phyloP scores from a whole-genome alignment of 495 filamentous ascomycete genomes.

The Filosporella fistucella region DNA sequence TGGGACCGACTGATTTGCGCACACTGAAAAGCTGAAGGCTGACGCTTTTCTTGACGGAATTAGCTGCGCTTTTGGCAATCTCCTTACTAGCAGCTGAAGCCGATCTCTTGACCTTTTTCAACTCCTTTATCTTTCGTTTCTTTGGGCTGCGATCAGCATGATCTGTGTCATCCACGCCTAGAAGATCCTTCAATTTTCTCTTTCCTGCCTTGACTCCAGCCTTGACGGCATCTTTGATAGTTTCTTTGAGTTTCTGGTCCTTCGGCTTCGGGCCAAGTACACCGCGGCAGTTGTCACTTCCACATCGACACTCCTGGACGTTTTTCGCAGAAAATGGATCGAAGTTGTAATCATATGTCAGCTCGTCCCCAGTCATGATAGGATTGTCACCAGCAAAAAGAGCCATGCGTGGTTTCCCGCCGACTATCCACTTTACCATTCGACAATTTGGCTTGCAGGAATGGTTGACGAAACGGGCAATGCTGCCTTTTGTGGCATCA shows the following conservation, averaged over 20 bases:
- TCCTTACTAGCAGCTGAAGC: constrained; percentile 18
- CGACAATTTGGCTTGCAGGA: constrained; percentile 95
- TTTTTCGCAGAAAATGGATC: constrained; percentile 82
- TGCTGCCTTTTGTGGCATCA: constrained; percentile 90
- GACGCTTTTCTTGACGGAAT: constrained; percentile 21
- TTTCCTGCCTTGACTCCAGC: constrained; percentile 30
- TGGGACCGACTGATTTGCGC: constrained; percentile 8
- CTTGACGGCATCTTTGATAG: constrained; percentile 38
- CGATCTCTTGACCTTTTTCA: constrained; percentile 31
- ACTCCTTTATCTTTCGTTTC: constrained; percentile 35
- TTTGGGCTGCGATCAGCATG: constrained; percentile 27
- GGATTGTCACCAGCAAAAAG: constrained; percentile 88
- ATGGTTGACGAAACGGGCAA: constrained; percentile 97
- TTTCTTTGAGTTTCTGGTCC: constrained; percentile 38
- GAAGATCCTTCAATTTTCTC: constrained; percentile 35
- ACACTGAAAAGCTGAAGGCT: constrained; percentile 14
- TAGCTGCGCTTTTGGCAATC: constrained; percentile 16
- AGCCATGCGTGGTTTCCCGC: constrained; percentile 91
- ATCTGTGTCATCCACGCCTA: constrained; percentile 28
- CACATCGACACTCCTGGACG: constrained; percentile 79
- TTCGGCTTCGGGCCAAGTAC: constrained; percentile 71
- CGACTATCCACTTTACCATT: constrained; percentile 98
- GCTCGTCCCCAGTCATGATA: constrained; percentile 88
- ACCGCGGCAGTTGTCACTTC: constrained; percentile 69
- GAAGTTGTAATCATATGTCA: constrained; percentile 99